These are phyloP conservation scores for Ceratobasidium sp. DNA, from an alignment of 1,284 basidiomycete species.

Conservation along the genomic window DNA sequence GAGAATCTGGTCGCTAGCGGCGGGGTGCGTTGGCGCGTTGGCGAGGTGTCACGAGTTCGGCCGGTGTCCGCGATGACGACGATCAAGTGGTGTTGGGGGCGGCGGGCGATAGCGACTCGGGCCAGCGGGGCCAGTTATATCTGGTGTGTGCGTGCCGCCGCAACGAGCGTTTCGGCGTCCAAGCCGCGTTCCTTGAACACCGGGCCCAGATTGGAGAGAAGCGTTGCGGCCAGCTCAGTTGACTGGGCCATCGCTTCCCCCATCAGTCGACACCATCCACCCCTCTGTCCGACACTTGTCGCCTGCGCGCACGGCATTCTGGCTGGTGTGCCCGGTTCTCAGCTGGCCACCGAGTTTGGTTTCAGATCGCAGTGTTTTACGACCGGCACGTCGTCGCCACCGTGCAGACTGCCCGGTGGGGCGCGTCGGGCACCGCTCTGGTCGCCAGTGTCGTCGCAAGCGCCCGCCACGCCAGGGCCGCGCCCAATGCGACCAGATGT, in stretches of 20 bases:
- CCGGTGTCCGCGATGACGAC: conserved; percentile 6
- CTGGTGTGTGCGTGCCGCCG: not conserved
- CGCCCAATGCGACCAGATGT: not conserved
- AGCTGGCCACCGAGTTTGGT: conserved; percentile 1
- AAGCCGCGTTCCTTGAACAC: conserved; percentile 17
- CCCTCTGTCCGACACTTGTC: conserved; percentile 11
- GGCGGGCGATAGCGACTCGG: conserved; percentile 8
- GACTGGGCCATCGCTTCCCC: not conserved
- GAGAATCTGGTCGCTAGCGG: conserved; percentile 5
- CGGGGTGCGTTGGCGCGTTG: not conserved
- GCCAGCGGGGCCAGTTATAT: conserved; percentile 6
- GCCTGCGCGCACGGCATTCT: conserved; percentile 5
- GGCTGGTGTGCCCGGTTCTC: conserved; percentile 18
- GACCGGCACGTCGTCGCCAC: no score
- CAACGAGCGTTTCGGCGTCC: conserved; percentile 13
- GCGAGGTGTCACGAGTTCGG: not conserved
- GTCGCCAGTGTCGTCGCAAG: no score
- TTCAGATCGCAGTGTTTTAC: conserved; percentile 9
- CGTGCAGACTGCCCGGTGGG: no score
- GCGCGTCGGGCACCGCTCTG: no score
- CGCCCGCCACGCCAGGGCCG: not conserved
- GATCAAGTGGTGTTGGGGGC: not conserved
- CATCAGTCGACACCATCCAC: conserved; percentile 9
- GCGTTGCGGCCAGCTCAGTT: conserved; percentile 4
- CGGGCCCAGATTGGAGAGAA: conserved; percentile 11